A percentile compares a stretch with the other conserved stretches of the same genome.
phyloP scores from a whole-genome alignment of 345 rosid species.

The Melastoma malabathricum region DNA sequence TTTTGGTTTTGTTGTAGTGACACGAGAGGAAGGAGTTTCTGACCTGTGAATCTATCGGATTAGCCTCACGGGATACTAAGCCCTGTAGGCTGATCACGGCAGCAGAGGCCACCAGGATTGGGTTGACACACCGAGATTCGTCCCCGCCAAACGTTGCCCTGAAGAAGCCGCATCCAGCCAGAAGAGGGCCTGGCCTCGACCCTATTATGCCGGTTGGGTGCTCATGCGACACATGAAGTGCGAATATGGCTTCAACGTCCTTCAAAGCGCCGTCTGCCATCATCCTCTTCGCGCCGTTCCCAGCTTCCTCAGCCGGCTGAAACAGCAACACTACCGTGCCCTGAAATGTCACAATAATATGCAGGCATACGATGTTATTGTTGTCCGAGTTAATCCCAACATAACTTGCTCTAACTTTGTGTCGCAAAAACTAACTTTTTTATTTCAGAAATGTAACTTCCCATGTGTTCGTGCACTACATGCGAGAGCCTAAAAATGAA shows the following conservation, averaged over 20 bases:
- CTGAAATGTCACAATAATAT: too few species aligned
- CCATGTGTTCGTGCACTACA: too few species aligned
- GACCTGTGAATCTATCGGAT: slow-evolving; percentile 76
- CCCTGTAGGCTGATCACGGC: slow-evolving; percentile 72
- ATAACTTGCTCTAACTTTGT: too few species aligned
- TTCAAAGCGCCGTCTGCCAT: slow-evolving; percentile 66
- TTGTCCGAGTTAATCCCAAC: too few species aligned
- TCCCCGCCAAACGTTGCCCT: slow-evolving; percentile 36
- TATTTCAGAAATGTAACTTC: too few species aligned
- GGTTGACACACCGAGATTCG: slow-evolving; percentile 23
- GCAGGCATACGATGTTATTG: too few species aligned
- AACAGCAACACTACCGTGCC: slow-evolving; percentile 78
- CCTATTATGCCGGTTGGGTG: slow-evolving; percentile 66
- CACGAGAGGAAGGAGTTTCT: background rate
- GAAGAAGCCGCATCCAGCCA: slow-evolving; percentile 89
- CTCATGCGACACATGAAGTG: slow-evolving; percentile 71
- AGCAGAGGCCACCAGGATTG: slow-evolving; percentile 64
- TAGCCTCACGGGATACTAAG: slow-evolving; percentile 77
- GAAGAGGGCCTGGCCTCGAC: slow-evolving; percentile 74
- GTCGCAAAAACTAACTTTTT: too few species aligned
- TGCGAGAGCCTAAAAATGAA: too few species aligned
- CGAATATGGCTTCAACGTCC: slow-evolving; percentile 66
- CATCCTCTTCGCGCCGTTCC: slow-evolving; percentile 84
- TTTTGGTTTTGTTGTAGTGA: background rate
- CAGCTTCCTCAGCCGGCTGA: slow-evolving; percentile 97